A percentile compares a stretch with the other conserved stretches of the same genome.
These are phyloP conservation scores for Fraxinus ornus DNA, from an alignment of 305 asterid genomes.

Conservation along the genomic window DNA sequence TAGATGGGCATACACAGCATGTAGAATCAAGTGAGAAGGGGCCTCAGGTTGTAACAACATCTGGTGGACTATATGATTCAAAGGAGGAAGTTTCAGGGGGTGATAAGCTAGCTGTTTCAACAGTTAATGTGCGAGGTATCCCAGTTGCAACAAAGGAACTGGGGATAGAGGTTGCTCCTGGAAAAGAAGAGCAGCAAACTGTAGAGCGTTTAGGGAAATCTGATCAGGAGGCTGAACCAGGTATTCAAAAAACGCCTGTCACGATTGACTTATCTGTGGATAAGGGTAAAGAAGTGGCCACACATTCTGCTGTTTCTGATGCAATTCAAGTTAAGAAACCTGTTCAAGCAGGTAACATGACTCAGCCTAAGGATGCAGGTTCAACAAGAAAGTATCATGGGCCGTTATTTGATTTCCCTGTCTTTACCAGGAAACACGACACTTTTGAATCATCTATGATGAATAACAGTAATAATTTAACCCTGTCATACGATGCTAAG, in stretches of 20 bases:
- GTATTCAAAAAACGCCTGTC: constrained; percentile 44
- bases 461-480: constrained; percentile 69
- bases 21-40: constrained; percentile 60
- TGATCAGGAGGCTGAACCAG: constrained; percentile 63
- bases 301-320: constrained; percentile 54
- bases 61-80: constrained; percentile 38
- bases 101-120: constrained; percentile 42
- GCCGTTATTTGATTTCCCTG: constrained; percentile 95
- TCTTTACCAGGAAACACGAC: constrained; percentile 88
- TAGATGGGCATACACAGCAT: constrained; percentile 52
- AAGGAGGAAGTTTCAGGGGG: constrained; percentile 57
- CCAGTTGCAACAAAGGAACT: constrained; percentile 49
- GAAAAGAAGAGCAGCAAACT: constrained; percentile 68
- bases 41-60: constrained; percentile 40
- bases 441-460: constrained; percentile 70
- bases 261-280: constrained; percentile 60
- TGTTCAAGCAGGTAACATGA: constrained; percentile 49
- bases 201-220: constrained; percentile 49
- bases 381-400: constrained; percentile 89
- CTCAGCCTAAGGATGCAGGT: constrained; percentile 73
- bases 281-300: constrained; percentile 72
- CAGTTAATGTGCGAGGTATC: constrained; percentile 40
- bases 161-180: constrained; percentile 50
- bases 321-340: constrained; percentile 60
- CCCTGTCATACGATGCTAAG: constrained; percentile 70